Conservation (phyloP, 1,139 yeast genomes). For the Debaryomycetaceae sp. region DNA sequence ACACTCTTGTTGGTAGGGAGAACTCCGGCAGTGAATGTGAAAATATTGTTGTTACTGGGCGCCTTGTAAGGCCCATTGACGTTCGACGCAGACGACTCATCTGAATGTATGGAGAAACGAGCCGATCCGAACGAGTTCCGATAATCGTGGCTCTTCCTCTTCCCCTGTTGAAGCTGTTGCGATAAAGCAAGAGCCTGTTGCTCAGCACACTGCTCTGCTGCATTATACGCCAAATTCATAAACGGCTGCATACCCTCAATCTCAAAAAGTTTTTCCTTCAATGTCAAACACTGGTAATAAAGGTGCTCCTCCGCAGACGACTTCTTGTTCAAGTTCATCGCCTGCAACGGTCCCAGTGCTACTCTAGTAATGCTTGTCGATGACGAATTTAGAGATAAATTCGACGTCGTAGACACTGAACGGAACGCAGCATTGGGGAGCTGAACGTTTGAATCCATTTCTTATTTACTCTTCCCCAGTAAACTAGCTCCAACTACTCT, state of each 20-base stretch:
- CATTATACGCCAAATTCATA: conserved; percentile 49
- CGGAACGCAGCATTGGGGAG: conserved; percentile 26
- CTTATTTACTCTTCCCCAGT: neutral
- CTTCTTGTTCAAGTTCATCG: conserved; percentile 52
- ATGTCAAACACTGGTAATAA: conserved; percentile 62
- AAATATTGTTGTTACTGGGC: conserved; percentile 26
- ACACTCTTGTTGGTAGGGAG: conserved; percentile 68
- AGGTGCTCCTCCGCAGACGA: conserved; percentile 71
- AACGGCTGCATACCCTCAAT: conserved; percentile 75
- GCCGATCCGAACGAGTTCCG: conserved; percentile 25
- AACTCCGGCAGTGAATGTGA: conserved; percentile 72
- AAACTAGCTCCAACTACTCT: neutral
- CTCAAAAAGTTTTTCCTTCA: conserved; percentile 55
- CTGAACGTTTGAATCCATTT: conserved; percentile 15
- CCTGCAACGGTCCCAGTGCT: conserved; percentile 43
- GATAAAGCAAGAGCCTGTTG: conserved; percentile 65
- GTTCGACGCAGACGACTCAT: conserved; percentile 14
- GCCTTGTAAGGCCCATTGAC: conserved; percentile 5
- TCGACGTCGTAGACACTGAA: conserved; percentile 35
- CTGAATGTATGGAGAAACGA: conserved; percentile 23
- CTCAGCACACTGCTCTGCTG: conserved; percentile 66
- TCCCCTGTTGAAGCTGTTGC: conserved; percentile 27
- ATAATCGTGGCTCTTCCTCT: conserved; percentile 17
- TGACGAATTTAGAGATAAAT: conserved; percentile 25
- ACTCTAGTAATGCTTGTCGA: conserved; percentile 32